Evolutionary conservation across 1,284 basidiomycete genomes (phyloP), one percentile per base, ranked within the genome.

Genomic region (Heterobasidion parviporum): DNA sequence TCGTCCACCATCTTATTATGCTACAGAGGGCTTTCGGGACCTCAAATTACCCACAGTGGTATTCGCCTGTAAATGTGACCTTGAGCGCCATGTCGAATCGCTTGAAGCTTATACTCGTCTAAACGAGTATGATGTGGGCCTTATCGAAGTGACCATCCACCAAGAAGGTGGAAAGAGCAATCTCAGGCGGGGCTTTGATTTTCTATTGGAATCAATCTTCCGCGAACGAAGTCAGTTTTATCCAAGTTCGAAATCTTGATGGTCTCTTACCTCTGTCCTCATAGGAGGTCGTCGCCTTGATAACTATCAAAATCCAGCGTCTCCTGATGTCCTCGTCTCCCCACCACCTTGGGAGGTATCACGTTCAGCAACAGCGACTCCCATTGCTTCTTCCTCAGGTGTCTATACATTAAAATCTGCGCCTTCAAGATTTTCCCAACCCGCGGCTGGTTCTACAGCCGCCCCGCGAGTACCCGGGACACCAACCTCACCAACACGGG

Each of bases 61-160:
- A 18, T 72, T 92, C 15, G 86, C 86, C 26, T 88, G 89, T 70
- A 92, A 91, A 67, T 81, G 81, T 9, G 89, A 92, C 65, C 68
- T 85, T 34, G 72, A 75, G 16, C 73, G 72, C 43, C 72, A 72
- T 47, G 73, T 89, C n/a, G 74, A 84, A 59, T 81, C 84, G 10
- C 69, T 74, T 56, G 70, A 72, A 48, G 83, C 82, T 3, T 63
- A 74, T 32, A 69, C 70, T 32, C 66, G 80, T 45, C 70, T 85
- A 35, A 68, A 74, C 26, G 66, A 69, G 43, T 83, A 83, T 63
- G 82, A 87, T 61, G 78, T 81, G 7, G 86, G 88, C n/a, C 68
- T 92, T 20, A 79, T 89, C 12, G 81, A 86, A 65, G 83, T 87
- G 6, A 76, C 79, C 8, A 74, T 70, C 52, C 64, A 68, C 6